Conservation (phyloP, 768 basidiomycete species). For the Lentinus brumalis region DNA sequence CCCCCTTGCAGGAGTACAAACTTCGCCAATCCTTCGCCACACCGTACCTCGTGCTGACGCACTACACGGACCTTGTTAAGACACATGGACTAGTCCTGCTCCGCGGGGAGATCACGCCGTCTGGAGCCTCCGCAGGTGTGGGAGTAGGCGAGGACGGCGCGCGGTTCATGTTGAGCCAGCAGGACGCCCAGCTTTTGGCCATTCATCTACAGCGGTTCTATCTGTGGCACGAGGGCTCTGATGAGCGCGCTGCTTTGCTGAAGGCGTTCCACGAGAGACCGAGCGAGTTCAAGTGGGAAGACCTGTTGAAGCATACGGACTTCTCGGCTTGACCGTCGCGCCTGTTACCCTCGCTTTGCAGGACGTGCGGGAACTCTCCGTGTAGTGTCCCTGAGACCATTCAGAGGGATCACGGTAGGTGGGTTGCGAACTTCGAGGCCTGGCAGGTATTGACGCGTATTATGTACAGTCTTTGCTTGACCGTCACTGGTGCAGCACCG, state of each 20-base stretch:
- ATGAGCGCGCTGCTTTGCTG: slow-evolving; percentile 54
- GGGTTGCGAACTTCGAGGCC: too few species aligned
- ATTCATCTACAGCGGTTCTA: slow-evolving; percentile 88
- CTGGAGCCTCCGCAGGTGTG: slow-evolving; percentile 45
- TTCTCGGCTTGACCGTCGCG: slow-evolving; percentile 15
- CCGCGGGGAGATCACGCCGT: slow-evolving; percentile 88
- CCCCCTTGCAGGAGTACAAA: slow-evolving; percentile 94
- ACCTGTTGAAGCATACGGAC: slow-evolving; percentile 57
- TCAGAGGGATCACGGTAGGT: not conserved
- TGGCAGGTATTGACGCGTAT: not conserved
- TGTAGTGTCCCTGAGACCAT: too few species aligned
- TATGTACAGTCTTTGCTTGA: not conserved
- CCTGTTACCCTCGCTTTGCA: too few species aligned
- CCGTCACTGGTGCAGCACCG: not conserved
- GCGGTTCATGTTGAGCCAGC: slow-evolving; percentile 67
- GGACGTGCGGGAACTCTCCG: not conserved
- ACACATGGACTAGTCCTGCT: slow-evolving; percentile 85
- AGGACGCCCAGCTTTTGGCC: slow-evolving; percentile 82
- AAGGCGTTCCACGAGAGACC: slow-evolving; percentile 78
- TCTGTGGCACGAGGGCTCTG: slow-evolving; percentile 49
- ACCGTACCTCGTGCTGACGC: slow-evolving; percentile 86
- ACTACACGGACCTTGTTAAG: slow-evolving; percentile 85
- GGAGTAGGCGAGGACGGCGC: slow-evolving; percentile 39
- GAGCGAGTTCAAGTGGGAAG: slow-evolving; percentile 79
- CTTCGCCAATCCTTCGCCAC: slow-evolving; percentile 81